Evolutionary conservation across 257 asterid species (phyloP).

Genomic region (Solanum acaule): DNA sequence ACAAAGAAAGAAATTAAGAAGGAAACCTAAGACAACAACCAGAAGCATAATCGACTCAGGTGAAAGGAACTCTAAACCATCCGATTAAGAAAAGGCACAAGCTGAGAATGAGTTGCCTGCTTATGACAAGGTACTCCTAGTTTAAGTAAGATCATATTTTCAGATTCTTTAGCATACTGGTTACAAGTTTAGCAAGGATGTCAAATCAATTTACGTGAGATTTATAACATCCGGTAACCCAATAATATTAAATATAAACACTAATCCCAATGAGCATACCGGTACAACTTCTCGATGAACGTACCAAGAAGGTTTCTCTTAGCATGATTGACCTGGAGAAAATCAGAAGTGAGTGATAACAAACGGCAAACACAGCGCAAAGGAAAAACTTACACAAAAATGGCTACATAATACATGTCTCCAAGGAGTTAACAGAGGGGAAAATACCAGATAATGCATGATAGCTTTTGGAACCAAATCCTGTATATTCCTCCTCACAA

Average conservation of each 20-base stretch:
- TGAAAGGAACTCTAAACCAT: not conserved
- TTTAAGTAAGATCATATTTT: not conserved
- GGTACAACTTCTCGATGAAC: conserved; percentile 6
- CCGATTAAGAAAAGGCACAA: not conserved
- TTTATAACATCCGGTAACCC: not conserved
- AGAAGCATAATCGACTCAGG: not conserved
- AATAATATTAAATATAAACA: not conserved
- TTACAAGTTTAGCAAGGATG: not conserved
- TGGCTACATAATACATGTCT: not conserved
- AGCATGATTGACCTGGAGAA: conserved; percentile 12
- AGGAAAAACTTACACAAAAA: not conserved
- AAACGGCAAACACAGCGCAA: not conserved
- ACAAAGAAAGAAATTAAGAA: not conserved
- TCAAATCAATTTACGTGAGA: not conserved
- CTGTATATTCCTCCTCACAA: conserved; percentile 57
- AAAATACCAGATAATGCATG: conserved; percentile 54
- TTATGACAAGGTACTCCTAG: not conserved
- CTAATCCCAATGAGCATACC: not conserved
- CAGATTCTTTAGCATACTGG: not conserved
- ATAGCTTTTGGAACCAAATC: conserved; percentile 69
- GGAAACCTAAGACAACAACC: not conserved
- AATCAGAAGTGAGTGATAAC: not conserved
- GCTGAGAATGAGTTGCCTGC: not conserved
- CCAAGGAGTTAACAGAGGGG: not conserved
- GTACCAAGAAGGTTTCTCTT: conserved; percentile 8